Base-by-base conservation (phyloP, 73 alveolate species). In the Tetrahymena elliotti region DNA sequence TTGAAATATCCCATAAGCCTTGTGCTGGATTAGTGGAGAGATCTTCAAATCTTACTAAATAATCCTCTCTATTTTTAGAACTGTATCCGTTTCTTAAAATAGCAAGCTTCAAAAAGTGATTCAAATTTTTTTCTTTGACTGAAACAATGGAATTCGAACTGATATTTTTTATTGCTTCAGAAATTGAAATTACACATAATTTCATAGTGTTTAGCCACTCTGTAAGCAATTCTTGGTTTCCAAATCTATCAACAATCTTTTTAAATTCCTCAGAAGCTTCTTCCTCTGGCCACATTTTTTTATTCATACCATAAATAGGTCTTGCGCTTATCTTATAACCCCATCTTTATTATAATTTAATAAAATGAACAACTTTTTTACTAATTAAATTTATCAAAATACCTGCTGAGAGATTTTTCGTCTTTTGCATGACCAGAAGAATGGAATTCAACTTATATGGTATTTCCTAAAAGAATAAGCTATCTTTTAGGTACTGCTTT, bases 401-500 rank as follows among this genome's bases (percentile, higher is more conserved):
- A 68, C 88, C 88, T 93, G 83, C 93, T 94, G 36, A 93, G 84
- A 20, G 96, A 93, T 39, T 83, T 92, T 36, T 95, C 99, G 95
- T 96, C 98, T 92, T 97, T 94, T 27, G 83, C 97, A 92, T 95
- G 97, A n/a, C 96, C 96, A 39, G 94, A 93, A 11, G 98, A 97
- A 92, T 97, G 97, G 95, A 98, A 98, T 83, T 98, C 99, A 16
- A 98, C 96, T 33, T 95, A 52, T 18, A 98, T 93, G 39, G 82
- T 95, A 83, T 94, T 97, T 37, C 99, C 99, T 6, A 97, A 95
- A 84, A 97, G 88, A 34, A 97, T 36, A 33, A 97, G 68, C 40
- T 98, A 98, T 82, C 96, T 38, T 40, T 93, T 96, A 10, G 93
- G 84, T 22, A 83, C 54, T 13, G 97, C 97, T 95, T 97, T 97